These are phyloP conservation scores for Pseudocohnilembus persalinus DNA, from an alignment of 169 alveolate genomes.

Conservation along the genomic window DNA sequence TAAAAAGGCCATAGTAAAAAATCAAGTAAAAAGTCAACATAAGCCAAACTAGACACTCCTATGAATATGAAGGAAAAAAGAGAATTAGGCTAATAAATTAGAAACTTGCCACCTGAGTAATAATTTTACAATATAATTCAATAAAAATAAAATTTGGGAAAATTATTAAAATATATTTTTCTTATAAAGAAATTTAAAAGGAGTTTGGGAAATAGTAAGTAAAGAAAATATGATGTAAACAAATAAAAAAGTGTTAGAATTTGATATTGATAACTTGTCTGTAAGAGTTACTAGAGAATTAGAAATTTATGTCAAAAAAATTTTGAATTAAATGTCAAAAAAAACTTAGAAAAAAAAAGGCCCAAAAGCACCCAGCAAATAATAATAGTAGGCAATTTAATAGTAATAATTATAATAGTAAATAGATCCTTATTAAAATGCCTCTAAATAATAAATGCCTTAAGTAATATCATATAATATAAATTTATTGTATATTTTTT, in stretches of 20 bases:
- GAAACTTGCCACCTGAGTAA: neutral
- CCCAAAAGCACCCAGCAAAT: neutral
- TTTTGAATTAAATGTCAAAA: too few relatives aligned
- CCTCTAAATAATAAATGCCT: neutral
- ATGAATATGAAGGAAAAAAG: neutral
- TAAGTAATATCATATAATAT: too few relatives aligned
- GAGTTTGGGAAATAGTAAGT: neutral
- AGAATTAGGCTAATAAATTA: neutral
- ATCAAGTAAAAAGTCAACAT: neutral
- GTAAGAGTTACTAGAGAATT: constrained; percentile 39
- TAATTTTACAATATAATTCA: neutral
- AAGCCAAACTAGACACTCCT: neutral
- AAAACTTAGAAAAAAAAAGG: neutral
- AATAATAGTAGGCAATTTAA: too few relatives aligned
- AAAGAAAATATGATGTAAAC: neutral
- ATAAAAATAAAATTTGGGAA: too few relatives aligned
- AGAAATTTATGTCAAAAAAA: constrained; percentile 40
- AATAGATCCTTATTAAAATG: neutral
- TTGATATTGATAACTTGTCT: constrained; percentile 48
- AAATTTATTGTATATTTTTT: too few relatives aligned
- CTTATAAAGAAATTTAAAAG: neutral
- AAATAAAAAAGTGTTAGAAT: constrained; percentile 43
- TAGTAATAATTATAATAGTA: neutral
- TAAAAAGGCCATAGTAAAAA: neutral
- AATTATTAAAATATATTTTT: too few relatives aligned